Percentiles rank a stretch among this genome's conserved stretches.
Conservation (phyloP, 768 basidiomycete species). For the Mycena amicta region DNA sequence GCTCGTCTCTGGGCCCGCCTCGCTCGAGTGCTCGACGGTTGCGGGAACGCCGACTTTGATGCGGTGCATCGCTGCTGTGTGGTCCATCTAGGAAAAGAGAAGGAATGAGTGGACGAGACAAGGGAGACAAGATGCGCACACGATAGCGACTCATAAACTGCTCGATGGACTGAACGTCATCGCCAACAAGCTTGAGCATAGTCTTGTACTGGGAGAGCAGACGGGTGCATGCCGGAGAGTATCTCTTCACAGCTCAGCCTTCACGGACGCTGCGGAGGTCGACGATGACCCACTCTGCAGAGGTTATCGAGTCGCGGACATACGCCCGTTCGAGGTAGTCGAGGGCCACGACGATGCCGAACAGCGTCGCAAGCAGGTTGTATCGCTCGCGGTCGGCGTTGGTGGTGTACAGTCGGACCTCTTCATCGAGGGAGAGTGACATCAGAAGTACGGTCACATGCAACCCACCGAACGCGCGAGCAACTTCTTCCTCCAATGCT, state of each 20-base stretch:
- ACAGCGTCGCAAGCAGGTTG: constrained; percentile 86
- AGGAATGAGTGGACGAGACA: neutral
- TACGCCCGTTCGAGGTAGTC: constrained; percentile 97
- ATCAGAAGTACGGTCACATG: constrained; percentile 26
- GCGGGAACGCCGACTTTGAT: constrained; percentile 93
- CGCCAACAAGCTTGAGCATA: constrained; percentile 92
- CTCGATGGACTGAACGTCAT: constrained; percentile 83
- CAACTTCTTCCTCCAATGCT: no score
- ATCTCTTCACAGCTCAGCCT: constrained; percentile 63
- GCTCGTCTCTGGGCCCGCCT: constrained; percentile 88
- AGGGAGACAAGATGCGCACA: constrained; percentile 43
- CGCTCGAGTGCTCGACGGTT: constrained; percentile 93
- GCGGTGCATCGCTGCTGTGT: constrained; percentile 89
- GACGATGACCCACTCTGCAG: constrained; percentile 91
- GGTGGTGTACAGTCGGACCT: constrained; percentile 83
- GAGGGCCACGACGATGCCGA: constrained; percentile 86
- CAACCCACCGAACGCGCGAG: no score
- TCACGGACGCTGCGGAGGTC: constrained; percentile 2
- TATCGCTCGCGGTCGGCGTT: constrained; percentile 90
- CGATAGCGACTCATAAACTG: constrained; percentile 89
- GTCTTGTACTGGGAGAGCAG: constrained; percentile 98
- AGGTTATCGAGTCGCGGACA: constrained; percentile 88
- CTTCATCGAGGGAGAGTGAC: constrained; percentile 81
- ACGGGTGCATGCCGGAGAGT: constrained; percentile 93
- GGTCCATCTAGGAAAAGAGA: constrained; percentile 70